Base-by-base conservation (phyloP, 768 basidiomycete species). In the Suillus paluster region DNA sequence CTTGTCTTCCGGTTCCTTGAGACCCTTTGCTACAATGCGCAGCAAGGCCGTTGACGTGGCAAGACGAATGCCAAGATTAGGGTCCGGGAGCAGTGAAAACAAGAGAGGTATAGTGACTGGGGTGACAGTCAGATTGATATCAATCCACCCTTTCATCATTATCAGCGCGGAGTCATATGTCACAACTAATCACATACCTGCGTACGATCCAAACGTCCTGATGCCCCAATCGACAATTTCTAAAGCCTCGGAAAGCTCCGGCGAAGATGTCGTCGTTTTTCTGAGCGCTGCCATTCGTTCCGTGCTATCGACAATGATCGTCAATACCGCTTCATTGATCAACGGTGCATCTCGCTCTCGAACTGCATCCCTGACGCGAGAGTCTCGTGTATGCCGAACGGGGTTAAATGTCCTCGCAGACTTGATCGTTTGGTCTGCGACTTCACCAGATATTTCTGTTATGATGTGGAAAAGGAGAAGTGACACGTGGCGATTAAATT, bases 391-490 rank as follows among this genome's bases (percentile, higher is more conserved):
- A 71, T 94, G 89, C 53, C 97, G 85, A 54, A 81, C 85, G 9
- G 82, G 78, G 58, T 81, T 87, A 72, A 85, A 95, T 46, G 86
- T 74, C 56, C 96, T 83, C 15, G 95, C 96, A 55, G 92, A 84
- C 77, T 97, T 95, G 69, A 99, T 87, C 64, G 94, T 86, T 69
- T 94, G 91, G 78, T 99, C 97, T 55, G 94, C 94, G n/a, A 99
- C 92, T 75, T 99, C 97, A 14, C 92, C 92, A 0, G 95, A 96
- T 58, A 99, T 96, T 74, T 99, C 97, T 62, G 92, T 87, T 48
- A 99, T 82, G 67, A 98, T 82, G 70, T 92, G 95, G 73, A 99
- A 92, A 73, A 97, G 88, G 61, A 99, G 84, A 33, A 95, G 83
- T 23, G 91, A 91, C 36, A 97, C 85, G 70, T 96, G 92, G 48